Evolutionary conservation across 495 filamentous ascomycete species (phyloP).

Genomic region (Neurospora sp.): DNA sequence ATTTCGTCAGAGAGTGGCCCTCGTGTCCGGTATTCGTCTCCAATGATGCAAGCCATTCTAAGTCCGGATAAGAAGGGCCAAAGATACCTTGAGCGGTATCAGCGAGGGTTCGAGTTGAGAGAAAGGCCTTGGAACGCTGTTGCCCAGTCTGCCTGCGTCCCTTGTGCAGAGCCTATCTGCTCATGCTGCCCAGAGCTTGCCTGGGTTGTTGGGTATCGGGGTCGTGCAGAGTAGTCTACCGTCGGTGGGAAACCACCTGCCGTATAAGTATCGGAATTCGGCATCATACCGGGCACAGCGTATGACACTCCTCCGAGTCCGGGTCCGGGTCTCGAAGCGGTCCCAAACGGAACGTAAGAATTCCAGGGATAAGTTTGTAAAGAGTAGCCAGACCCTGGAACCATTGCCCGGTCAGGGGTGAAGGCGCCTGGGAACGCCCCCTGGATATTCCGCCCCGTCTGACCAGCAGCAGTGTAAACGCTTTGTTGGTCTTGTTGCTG

Average conservation of each 20-base stretch:
- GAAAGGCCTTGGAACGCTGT: conserved; percentile 43
- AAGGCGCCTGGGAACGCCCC: conserved; percentile 28
- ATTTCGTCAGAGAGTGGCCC: not conserved
- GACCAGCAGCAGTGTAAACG: conserved; percentile 7
- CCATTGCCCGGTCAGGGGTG: conserved; percentile 25
- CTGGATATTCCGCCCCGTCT: conserved; percentile 28
- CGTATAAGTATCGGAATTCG: conserved; percentile 31
- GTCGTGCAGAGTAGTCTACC: conserved; percentile 32
- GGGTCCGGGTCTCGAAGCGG: conserved; percentile 26
- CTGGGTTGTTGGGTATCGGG: conserved; percentile 34
- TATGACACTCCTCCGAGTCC: conserved; percentile 19
- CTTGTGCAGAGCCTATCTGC: conserved; percentile 22
- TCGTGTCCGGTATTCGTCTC: not conserved
- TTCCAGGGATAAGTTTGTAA: conserved; percentile 29
- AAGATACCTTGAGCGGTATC: conserved; percentile 1
- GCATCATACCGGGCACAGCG: conserved; percentile 25
- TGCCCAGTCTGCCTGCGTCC: conserved; percentile 35
- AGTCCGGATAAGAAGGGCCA: not conserved
- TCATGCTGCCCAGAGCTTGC: conserved; percentile 27
- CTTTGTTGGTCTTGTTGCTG: conserved; percentile 30
- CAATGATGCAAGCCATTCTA: conserved; percentile 1
- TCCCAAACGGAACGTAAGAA: conserved; percentile 35
- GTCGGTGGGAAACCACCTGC: conserved; percentile 28
- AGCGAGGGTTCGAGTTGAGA: conserved; percentile 35
- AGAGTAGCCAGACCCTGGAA: conserved; percentile 24